Conservation (phyloP, 768 basidiomycete genomes). For the Kwoniella sp. region DNA sequence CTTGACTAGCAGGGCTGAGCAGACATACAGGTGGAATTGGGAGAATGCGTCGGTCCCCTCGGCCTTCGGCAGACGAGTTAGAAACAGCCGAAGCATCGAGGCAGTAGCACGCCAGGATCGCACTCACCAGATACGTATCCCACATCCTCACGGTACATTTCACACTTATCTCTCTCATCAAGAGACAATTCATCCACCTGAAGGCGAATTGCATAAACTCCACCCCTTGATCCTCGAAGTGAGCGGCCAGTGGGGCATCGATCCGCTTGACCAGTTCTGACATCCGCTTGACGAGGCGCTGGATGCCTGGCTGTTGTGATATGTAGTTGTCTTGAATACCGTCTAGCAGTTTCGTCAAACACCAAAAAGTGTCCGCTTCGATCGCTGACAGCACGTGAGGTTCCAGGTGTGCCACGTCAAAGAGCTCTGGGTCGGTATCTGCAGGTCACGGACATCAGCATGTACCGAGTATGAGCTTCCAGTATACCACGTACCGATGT, state of each 20-base stretch:
- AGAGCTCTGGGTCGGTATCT: slow-evolving; percentile 88
- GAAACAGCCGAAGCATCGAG: not conserved
- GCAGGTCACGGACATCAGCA: too few species aligned
- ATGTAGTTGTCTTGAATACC: slow-evolving; percentile 99
- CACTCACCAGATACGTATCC: slow-evolving; percentile 92
- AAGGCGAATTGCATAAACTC: slow-evolving; percentile 99
- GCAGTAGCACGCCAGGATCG: too few species aligned
- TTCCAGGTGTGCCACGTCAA: slow-evolving; percentile 74
- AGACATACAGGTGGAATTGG: slow-evolving; percentile 97
- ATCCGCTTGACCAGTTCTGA: slow-evolving; percentile 68
- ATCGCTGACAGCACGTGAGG: slow-evolving; percentile 69
- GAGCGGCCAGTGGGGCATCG: slow-evolving; percentile 71
- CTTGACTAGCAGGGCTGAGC: slow-evolving; percentile 89
- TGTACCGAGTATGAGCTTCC: not conserved
- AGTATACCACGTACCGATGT: slow-evolving; percentile 64
- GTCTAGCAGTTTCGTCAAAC: slow-evolving; percentile 86
- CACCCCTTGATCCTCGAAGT: slow-evolving; percentile 84
- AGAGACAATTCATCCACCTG: slow-evolving; percentile 98
- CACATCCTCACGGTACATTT: slow-evolving; percentile 98
- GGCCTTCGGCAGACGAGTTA: slow-evolving; percentile 57
- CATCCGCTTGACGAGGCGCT: slow-evolving; percentile 88
- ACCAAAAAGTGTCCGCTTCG: slow-evolving; percentile 98
- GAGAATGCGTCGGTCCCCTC: slow-evolving; percentile 98
- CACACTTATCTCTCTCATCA: slow-evolving; percentile 97
- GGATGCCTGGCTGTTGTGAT: slow-evolving; percentile 91